These are phyloP conservation scores for Lolium rigidum DNA, from an alignment of 176 grass and related monocot species.

Conservation along the genomic window DNA sequence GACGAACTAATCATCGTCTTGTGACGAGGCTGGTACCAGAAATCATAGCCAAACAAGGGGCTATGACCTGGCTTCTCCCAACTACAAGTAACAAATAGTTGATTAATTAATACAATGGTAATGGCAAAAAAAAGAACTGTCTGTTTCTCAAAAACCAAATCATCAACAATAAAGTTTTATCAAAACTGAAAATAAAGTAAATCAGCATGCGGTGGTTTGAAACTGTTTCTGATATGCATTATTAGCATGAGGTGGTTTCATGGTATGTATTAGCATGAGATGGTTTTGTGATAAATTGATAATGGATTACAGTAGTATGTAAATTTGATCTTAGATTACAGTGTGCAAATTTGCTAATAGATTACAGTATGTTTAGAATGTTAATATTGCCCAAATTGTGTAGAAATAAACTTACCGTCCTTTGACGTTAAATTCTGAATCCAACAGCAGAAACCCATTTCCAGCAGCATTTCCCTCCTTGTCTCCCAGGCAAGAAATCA, in stretches of 20 bases:
- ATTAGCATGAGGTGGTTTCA: no score
- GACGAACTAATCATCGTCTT: conserved; percentile 93
- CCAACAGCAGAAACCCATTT: conserved; percentile 79
- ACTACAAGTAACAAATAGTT: conserved; percentile 41
- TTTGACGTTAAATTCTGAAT: conserved; percentile 93
- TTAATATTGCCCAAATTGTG: not conserved
- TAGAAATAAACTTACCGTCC: conserved; percentile 59
- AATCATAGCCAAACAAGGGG: conserved; percentile 86
- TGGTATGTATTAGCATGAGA: no score
- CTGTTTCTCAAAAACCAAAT: not conserved
- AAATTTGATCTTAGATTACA: no score
- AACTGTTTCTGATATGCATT: no score
- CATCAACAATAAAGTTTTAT: not conserved
- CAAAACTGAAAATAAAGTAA: not conserved
- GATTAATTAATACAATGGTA: not conserved
- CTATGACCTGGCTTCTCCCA: conserved; percentile 86
- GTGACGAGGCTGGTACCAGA: conserved; percentile 90
- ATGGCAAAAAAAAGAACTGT: not conserved
- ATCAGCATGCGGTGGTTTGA: not conserved
- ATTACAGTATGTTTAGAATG: not conserved
- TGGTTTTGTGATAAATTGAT: no score
- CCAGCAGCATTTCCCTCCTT: conserved; percentile 78
- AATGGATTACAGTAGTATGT: no score
- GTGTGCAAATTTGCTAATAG: no score
- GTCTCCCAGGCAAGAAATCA: conserved; percentile 86